Conservation (phyloP, 345 rosid genomes). For the Pistacia integerrima region DNA sequence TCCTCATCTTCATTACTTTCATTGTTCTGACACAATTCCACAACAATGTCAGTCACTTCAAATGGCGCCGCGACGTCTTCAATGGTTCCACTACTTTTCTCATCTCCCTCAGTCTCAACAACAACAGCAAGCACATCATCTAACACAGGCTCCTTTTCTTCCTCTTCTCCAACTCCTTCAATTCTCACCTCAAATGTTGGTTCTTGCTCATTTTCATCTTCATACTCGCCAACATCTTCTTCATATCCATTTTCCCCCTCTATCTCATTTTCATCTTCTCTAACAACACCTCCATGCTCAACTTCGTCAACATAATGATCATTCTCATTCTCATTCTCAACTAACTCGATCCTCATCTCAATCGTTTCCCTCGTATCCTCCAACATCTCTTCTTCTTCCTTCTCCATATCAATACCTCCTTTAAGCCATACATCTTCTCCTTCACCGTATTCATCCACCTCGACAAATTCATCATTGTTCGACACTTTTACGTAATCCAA, state of each 20-base stretch:
- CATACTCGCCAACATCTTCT: background rate
- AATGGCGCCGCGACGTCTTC: conserved; percentile 10
- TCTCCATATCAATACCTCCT: conserved; percentile 8
- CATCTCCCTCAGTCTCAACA: conserved; percentile 18
- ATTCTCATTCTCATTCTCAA: background rate
- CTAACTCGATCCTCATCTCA: conserved; percentile 30
- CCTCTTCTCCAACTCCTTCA: conserved; percentile 1
- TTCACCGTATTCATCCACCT: conserved; percentile 22
- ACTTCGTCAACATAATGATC: conserved; percentile 12
- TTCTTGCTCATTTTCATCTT: conserved; percentile 18
- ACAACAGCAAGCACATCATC: conserved; percentile 5
- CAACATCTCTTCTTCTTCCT: conserved; percentile 26
- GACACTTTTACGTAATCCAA: conserved; percentile 14
- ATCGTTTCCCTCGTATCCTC: conserved; percentile 14
- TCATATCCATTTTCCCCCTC: conserved; percentile 8
- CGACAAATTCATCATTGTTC: conserved; percentile 11
- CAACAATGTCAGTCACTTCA: conserved; percentile 21
- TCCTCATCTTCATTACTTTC: conserved; percentile 34
- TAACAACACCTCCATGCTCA: background rate
- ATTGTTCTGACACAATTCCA: conserved; percentile 20
- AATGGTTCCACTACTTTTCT: conserved; percentile 6
- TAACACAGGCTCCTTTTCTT: conserved; percentile 5
- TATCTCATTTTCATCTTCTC: background rate
- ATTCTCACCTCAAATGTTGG: conserved; percentile 18
- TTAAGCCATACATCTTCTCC: background rate